Evolutionary conservation across 768 basidiomycete genomes (phyloP).

Genomic region (Kockovaella imperatae): DNA sequence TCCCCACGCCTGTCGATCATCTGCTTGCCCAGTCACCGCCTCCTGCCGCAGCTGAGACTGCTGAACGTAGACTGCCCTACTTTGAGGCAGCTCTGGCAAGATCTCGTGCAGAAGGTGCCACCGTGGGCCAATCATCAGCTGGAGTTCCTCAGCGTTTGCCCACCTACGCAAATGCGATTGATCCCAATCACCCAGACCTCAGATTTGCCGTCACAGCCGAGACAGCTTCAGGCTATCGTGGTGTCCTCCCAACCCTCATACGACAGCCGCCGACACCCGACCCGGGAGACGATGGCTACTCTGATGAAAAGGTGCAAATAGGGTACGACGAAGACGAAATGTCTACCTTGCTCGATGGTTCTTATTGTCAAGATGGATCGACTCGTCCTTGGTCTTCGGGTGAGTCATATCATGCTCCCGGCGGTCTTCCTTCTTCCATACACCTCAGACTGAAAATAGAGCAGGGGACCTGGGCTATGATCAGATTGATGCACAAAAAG

Average conservation of each 20-base stretch:
- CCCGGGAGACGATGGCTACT: constrained; percentile 12
- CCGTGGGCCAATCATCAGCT: not conserved
- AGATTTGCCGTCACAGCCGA: constrained; percentile 19
- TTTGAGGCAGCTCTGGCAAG: constrained; percentile 2
- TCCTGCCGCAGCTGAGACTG: too few species aligned
- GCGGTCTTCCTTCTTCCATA: too few species aligned
- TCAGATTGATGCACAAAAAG: not conserved
- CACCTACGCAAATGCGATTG: constrained; percentile 20
- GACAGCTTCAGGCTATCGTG: constrained; percentile 15
- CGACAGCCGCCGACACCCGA: constrained; percentile 5
- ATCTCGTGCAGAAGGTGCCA: constrained; percentile 10
- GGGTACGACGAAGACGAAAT: too few species aligned
- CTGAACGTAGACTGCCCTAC: not conserved
- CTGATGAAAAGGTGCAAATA: not conserved
- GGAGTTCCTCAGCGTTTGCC: constrained; percentile 11
- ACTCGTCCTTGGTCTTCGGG: too few species aligned
- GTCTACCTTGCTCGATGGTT: too few species aligned
- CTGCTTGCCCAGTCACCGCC: too few species aligned
- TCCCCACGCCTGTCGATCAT: too few species aligned
- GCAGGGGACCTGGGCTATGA: too few species aligned
- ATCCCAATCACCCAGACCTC: constrained; percentile 35
- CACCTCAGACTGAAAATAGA: too few species aligned
- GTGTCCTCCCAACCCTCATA: not conserved
- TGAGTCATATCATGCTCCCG: too few species aligned
- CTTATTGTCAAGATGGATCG: too few species aligned